Evolutionary conservation across 2,329 filamentous ascomycete genomes (phyloP), one percentile per base, ranked within the genome.

Genomic region (Raffaelea albimanens): DNA sequence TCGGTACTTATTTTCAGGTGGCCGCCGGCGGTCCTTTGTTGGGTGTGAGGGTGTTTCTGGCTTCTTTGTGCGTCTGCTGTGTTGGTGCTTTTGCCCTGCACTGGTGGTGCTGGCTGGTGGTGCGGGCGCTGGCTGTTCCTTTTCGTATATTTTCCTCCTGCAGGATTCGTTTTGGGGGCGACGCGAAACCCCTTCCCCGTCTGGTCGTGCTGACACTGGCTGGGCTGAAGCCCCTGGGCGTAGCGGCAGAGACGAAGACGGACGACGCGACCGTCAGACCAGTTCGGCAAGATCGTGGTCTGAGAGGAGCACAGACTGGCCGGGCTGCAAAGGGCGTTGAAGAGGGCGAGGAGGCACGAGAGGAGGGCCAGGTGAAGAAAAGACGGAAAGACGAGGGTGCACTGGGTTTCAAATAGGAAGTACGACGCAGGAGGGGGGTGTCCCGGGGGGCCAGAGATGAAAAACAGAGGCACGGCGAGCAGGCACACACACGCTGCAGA

Each of bases 371-470:
- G 39, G 38, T 31, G 31, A 43, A 48, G 18, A 10, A 48, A 49
- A 40, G 43, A 48, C 22, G 40, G 43, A 31, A 20, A 46, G 31
- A 33, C 43, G 46, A 48, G 48, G 52, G 50, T 20, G 45, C 50
- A 48, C 49, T 19, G 20, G 46, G 50, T 53, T 53, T 55, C 53
- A 55, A 55, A 52, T 55, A 52, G 42, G 49, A 47, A 41, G 50
- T 46, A 25, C 34, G 34, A 29, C 21, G 34, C 11, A 18, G 38
- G 39, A 33, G 29, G 34, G 16, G 18, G 38, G 41, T 44, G 45
- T 46, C 20, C 23, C 38, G 42, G 41, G 33, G n/a, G 36, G 33
- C 31, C 19, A 25, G 43, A 34, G 19, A 20, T 38, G 18, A 25
- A 34, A 13, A 9, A 14, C 18, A 23, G 21, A 45, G 14, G 29